Evolutionary conservation across 1,139 yeast species (phyloP).

Genomic region (Sugiyamaella paludigena): DNA sequence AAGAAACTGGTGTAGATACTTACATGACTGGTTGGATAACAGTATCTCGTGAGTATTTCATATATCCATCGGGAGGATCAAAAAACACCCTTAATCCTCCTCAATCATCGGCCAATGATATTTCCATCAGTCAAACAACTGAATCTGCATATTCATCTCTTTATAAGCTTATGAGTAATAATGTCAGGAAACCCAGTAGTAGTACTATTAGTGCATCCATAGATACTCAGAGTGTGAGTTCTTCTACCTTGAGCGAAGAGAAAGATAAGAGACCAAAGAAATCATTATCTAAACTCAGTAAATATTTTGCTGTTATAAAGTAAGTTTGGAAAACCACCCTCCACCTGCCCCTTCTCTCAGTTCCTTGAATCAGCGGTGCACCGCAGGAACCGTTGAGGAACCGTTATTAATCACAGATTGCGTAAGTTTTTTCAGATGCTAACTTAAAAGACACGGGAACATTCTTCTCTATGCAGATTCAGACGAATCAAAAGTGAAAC

Average conservation of each 20-base stretch:
- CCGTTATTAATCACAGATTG: no score
- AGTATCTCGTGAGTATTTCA: slow-evolving; percentile 72
- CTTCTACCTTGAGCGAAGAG: slow-evolving; percentile 13
- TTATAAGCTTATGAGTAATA: slow-evolving; percentile 53
- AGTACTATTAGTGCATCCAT: slow-evolving; percentile 12
- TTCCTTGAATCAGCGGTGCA: no score
- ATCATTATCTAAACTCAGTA: slow-evolving; percentile 32
- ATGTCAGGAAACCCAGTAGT: slow-evolving; percentile 4
- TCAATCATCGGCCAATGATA: slow-evolving; percentile 31
- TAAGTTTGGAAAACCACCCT: slow-evolving; percentile 8
- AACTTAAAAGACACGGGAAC: slow-evolving; percentile 72
- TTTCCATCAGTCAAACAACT: slow-evolving; percentile 40
- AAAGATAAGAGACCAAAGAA: slow-evolving; percentile 14
- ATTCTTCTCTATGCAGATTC: slow-evolving; percentile 76
- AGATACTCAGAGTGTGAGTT: slow-evolving; percentile 18
- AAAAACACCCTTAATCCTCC: slow-evolving; percentile 33
- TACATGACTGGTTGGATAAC: slow-evolving; percentile 77
- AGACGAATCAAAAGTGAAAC: slow-evolving; percentile 60
- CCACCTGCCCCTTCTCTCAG: no score
- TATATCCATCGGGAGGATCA: slow-evolving; percentile 40
- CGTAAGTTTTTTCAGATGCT: slow-evolving; percentile 40
- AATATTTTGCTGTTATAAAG: slow-evolving; percentile 40
- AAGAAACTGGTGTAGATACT: slow-evolving; percentile 61
- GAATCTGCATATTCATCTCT: slow-evolving; percentile 60
- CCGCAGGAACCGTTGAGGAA: no score